These are phyloP conservation scores for Solanum clarkiae DNA, from an alignment of 257 asterid genomes.

Conservation along the genomic window DNA sequence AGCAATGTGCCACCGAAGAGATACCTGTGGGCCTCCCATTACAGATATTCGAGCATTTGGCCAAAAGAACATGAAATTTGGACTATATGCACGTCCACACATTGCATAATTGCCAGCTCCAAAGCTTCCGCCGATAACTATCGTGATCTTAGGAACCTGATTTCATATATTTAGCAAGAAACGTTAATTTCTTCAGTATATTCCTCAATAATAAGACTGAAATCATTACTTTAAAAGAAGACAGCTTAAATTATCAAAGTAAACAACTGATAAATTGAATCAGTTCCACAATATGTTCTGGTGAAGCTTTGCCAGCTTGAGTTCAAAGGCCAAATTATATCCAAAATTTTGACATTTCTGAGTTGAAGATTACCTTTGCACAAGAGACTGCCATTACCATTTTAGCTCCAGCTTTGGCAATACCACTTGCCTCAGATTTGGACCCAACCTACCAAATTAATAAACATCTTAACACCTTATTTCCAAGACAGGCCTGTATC, in stretches of 20 bases:
- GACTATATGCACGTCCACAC: conserved; percentile 99
- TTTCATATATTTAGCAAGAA: conserved; percentile 3
- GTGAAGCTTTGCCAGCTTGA: not conserved
- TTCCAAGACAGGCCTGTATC: not conserved
- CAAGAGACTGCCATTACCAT: conserved; percentile 99
- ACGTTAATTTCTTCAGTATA: not conserved
- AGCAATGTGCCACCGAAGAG: not conserved
- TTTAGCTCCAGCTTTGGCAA: conserved; percentile 98
- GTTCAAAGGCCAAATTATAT: not conserved
- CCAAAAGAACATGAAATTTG: conserved; percentile 90
- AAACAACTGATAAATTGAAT: not conserved
- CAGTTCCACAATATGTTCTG: not conserved
- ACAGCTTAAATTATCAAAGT: not conserved
- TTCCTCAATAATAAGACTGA: not conserved
- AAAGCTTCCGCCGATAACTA: conserved; percentile 88
- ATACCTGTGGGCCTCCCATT: conserved; percentile 99
- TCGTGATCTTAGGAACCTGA: conserved; percentile 88
- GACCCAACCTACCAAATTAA: conserved; percentile 72
- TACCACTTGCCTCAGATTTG: conserved; percentile 94
- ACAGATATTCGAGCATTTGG: conserved; percentile 96
- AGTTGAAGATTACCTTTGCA: conserved; percentile 55
- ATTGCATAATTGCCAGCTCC: conserved; percentile 99
- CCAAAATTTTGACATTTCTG: not conserved
- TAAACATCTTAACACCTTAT: not conserved
- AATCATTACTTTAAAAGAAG: not conserved